Evolutionary conservation across 2,329 filamentous ascomycete genomes (phyloP), one percentile per base, ranked within the genome.

Genomic region (Biscogniauxia marginata): DNA sequence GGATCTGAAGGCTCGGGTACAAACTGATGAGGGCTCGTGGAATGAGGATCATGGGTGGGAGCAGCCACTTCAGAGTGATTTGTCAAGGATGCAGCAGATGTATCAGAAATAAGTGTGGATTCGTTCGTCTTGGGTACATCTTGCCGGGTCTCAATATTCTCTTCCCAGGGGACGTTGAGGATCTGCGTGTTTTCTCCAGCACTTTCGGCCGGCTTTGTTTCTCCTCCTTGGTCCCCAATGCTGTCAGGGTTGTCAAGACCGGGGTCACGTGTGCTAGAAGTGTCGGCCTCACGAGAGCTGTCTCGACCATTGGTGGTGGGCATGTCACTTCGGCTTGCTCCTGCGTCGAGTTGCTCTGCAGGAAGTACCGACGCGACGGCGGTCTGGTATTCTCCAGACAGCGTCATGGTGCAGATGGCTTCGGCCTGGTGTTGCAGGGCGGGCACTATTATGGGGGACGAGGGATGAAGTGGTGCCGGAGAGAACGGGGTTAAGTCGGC

Each of bases 341-440:
- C n/a, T 22, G 49, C 8, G 3, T 56, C 24, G 18, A 45, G n/a
- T 11, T 20, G 49, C 1, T 22, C 50, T 34, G 46, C 19, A 23
- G 49, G 46, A 23, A 48, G 30, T 45, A 61, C 51, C 21, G 59
- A 56, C 19, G 60, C 57, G 13, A 50, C 43, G 24, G 52, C 44
- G 46, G 58, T 64, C 54, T 71, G 70, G 63, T 67, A 59, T 54
- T 65, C 61, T 58, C 50, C 52, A 46, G 58, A 58, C 22, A 61
- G 62, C 39, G 63, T 64, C 74, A 79, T 80, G 66, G 73, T 74
- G 73, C 77, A 77, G 58, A 80, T 72, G 58, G 72, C 75, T 61
- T 82, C 79, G 63, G 79, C 80, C 53, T 79, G 80, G 58, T 81
- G 73, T 67, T 83, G 80, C 55, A 84, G 78, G 22, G 73, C 71